A percentile compares a stretch with the other conserved stretches of the same genome.
phyloP scores from a whole-genome alignment of 345 rosid species.

The Alliaria petiolata region DNA sequence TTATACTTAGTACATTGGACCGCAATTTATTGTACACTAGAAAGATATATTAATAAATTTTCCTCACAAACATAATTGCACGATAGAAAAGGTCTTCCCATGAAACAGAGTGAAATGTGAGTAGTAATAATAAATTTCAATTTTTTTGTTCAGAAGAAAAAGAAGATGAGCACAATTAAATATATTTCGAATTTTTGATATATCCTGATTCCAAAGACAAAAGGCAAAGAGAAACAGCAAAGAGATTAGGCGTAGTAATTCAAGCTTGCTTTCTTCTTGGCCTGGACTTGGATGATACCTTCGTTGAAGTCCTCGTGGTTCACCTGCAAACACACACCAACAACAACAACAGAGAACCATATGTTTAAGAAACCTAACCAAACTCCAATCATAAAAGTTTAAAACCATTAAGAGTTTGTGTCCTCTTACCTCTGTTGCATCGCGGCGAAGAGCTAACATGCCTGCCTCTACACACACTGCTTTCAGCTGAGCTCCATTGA shows the following conservation, averaged over 20 bases:
- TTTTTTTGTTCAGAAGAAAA: neutral
- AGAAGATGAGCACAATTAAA: neutral
- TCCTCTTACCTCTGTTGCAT: conserved; percentile 83
- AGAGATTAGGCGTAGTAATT: conserved; percentile 75
- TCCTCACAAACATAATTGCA: neutral
- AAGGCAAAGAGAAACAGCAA: neutral
- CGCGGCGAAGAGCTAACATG: conserved; percentile 97
- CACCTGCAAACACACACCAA: conserved; percentile 46
- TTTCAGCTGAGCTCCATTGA: conserved; percentile 97
- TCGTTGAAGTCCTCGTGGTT: conserved; percentile 98
- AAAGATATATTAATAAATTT: no score
- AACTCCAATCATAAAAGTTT: neutral
- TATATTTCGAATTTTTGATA: neutral
- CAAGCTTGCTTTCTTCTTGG: conserved; percentile 98
- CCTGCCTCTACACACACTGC: conserved; percentile 99
- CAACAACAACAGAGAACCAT: neutral
- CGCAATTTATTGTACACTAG: no score
- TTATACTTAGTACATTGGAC: no score
- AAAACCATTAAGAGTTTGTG: neutral
- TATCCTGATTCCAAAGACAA: conserved; percentile 16
- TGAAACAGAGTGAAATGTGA: no score
- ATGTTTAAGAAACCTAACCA: conserved; percentile 8
- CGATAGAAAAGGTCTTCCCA: no score
- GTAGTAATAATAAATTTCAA: neutral
- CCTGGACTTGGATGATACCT: conserved; percentile 98